Evolutionary conservation across 352 stramenopile species (phyloP), one percentile per base, ranked within the genome.

Genomic region (Phytophthora hibernalis): DNA sequence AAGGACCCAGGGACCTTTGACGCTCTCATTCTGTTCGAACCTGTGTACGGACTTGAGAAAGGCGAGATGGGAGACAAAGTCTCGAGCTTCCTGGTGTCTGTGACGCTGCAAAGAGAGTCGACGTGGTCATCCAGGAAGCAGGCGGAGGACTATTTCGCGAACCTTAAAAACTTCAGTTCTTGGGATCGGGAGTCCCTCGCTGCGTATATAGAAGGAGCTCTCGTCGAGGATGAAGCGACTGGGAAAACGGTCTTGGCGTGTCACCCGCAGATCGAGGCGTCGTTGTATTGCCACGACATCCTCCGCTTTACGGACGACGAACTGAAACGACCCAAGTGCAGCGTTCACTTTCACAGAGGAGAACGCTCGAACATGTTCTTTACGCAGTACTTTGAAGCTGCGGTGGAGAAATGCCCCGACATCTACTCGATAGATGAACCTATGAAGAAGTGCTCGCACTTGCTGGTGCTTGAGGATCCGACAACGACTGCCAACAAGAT

Each of bases 1-100:
- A 35, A 57, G 12, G 40, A 70, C 30, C 77, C 77, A 5, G 71
- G 73, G 10, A 79, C 70, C 3, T 82, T 84, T 48, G 76, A 84
- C 22, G 68, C 61, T 0, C 71, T 85, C 18, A 68, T 83, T 12
- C 28, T 85, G 16, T 85, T 85, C 6, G 77, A 85, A 22, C 77
- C 77, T 0, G 72, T 84, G 44, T 79, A 79, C 31, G 72, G 72
- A 0, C 40, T 77, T 5, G 13, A 57, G 2, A 56, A 61, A 11
- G 24, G 30, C 3, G 53, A 48, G 2, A 43, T 55, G 11, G 55
- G 21, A 11, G 43, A 53, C 11, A 56, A 70, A 5, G n/a, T 82
- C 37, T 37, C 58, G 40, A 70, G 77, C 38, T 72, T 81, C 35
- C 35, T 85, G 24, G 71, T 81, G 37, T 30, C 30, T 12, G 37